Conservation (phyloP, 352 stramenopile genomes). For the Chrysophaeum taylorii region DNA sequence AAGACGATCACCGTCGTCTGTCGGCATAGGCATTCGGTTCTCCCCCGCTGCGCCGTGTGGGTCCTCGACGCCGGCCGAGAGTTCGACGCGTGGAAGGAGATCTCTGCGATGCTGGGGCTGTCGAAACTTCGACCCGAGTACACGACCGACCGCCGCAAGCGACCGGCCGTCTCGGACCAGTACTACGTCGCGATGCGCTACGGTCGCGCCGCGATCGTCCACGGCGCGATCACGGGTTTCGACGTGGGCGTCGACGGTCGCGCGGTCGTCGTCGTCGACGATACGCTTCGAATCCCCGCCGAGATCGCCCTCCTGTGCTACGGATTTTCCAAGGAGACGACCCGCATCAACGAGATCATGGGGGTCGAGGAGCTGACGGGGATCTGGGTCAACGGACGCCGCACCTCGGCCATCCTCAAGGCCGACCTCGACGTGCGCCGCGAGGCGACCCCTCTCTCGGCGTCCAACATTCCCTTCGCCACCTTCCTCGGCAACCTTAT, state of each 20-base stretch:
- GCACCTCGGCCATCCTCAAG: neutral
- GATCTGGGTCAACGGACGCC: neutral
- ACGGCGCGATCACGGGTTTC: neutral
- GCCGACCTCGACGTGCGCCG: neutral
- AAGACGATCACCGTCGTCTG: neutral
- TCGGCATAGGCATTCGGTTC: neutral
- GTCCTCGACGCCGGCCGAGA: neutral
- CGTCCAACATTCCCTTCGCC: neutral
- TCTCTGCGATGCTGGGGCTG: neutral
- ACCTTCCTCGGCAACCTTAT: neutral
- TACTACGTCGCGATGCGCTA: neutral
- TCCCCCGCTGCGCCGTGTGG: neutral
- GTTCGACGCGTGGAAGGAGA: neutral
- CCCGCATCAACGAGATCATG: neutral
- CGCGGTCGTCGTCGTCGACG: neutral
- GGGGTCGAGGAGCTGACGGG: neutral
- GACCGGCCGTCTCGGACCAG: neutral
- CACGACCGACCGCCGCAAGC: neutral
- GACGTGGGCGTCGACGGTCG: neutral
- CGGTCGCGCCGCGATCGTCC: neutral
- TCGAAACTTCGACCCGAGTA: neutral
- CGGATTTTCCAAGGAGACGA: constrained; percentile 3
- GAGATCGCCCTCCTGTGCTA: neutral
- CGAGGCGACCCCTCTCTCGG: neutral
- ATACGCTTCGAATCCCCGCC: neutral